A percentile compares a stretch with the other conserved stretches of the same genome.
Conservation (phyloP, 441 rosid species). For the Arabidopsis lyrata region DNA sequence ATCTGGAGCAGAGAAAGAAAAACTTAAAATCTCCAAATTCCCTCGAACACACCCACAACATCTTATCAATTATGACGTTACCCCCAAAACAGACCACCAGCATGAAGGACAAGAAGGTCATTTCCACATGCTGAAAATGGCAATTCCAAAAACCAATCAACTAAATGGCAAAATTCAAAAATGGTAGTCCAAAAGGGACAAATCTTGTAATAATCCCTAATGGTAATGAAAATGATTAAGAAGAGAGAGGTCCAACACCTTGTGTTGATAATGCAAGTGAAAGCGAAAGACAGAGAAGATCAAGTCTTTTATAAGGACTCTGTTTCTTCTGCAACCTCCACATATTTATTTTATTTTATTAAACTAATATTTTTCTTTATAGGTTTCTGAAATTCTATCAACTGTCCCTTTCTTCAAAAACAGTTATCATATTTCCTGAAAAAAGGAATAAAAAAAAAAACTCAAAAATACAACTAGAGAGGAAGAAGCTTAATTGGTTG, state of each 20-base stretch:
- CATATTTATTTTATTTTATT: neutral
- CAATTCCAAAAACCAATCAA: no score
- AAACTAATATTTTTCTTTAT: neutral
- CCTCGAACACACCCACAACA: no score
- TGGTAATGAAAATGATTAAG: constrained; percentile 50
- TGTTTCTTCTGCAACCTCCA: constrained; percentile 28
- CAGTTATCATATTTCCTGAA: neutral
- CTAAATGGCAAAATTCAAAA: no score
- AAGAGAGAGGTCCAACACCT: constrained; percentile 36
- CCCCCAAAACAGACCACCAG: no score
- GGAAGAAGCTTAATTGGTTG: neutral
- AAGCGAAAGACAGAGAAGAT: constrained; percentile 53
- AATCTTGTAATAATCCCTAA: neutral
- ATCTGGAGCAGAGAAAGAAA: no score
- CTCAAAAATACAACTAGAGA: neutral
- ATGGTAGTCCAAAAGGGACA: no score
- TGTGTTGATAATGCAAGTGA: constrained; percentile 45
- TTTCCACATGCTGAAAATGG: no score
- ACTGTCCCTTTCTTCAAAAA: constrained; percentile 24
- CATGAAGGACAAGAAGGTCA: no score
- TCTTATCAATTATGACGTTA: no score
- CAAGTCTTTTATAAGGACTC: constrained; percentile 18
- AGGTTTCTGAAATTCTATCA: constrained; percentile 7
- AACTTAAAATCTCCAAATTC: no score
- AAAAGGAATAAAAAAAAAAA: neutral